A percentile compares a stretch with the other conserved stretches of the same genome.
Evolutionary conservation across 1,284 basidiomycete species (phyloP).

Genomic region (Apiotrichum gamsii): DNA sequence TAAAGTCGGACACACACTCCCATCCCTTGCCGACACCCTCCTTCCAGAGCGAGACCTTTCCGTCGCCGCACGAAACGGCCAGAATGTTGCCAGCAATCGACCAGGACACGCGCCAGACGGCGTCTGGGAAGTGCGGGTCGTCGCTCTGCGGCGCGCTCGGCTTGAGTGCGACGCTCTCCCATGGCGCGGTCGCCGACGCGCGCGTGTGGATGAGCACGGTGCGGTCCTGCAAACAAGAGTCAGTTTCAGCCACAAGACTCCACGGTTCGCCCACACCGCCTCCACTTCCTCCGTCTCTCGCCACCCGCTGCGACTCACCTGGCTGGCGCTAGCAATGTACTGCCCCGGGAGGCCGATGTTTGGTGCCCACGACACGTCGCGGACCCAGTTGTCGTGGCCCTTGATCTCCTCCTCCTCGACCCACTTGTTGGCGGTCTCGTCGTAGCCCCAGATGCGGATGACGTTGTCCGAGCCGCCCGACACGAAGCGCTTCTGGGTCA

Average conservation of each 20-base stretch:
- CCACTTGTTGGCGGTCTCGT: slow-evolving; percentile 58
- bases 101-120: slow-evolving; percentile 97
- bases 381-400: slow-evolving; percentile 94
- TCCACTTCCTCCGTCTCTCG: no score
- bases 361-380: slow-evolving; percentile 96
- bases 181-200: slow-evolving; percentile 66
- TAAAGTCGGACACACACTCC: slow-evolving; percentile 94
- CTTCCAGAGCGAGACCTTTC: slow-evolving; percentile 97
- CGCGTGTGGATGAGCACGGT: slow-evolving; percentile 95
- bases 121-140: slow-evolving; percentile 79
- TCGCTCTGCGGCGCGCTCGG: slow-evolving; percentile 53
- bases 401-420: slow-evolving; percentile 79
- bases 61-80: slow-evolving; percentile 95
- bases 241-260: no score
- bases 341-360: slow-evolving; percentile 89
- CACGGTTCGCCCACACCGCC: no score
- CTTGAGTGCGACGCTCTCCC: slow-evolving; percentile 80
- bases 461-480: slow-evolving; percentile 94
- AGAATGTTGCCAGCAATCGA: slow-evolving; percentile 92
- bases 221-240: slow-evolving; percentile 56
- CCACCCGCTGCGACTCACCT: slow-evolving; percentile 51
- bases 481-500: slow-evolving; percentile 69
- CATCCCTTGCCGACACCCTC: slow-evolving; percentile 92
- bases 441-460: slow-evolving; percentile 85
- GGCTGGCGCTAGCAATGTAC: slow-evolving; percentile 92